Percentiles rank a stretch among this genome's conserved stretches.
These are phyloP conservation scores for Ceriops decandra DNA, from an alignment of 345 rosid genomes.

Conservation along the genomic window DNA sequence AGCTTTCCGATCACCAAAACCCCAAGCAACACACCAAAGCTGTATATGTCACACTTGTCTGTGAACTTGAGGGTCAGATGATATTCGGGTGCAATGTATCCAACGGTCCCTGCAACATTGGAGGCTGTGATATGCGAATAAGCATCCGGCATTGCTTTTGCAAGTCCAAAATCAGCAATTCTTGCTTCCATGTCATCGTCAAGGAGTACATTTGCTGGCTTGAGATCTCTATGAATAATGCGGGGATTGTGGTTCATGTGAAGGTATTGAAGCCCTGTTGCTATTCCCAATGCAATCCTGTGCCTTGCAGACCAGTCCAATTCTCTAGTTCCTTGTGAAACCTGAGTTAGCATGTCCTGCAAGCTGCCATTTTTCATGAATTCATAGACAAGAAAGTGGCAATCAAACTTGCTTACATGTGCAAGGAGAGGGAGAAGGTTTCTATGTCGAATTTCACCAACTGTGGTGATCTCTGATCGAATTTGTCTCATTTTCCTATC, in stretches of 20 bases:
- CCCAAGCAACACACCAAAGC: constrained; percentile 79
- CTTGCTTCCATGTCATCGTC: constrained; percentile 92
- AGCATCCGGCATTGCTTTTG: constrained; percentile 74
- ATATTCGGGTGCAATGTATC: constrained; percentile 88
- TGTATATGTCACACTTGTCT: constrained; percentile 77
- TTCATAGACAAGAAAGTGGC: constrained; percentile 78
- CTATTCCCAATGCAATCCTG: constrained; percentile 70
- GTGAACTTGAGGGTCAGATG: constrained; percentile 84
- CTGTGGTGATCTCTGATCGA: constrained; percentile 69
- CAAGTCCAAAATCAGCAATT: constrained; percentile 86
- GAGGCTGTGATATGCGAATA: constrained; percentile 59
- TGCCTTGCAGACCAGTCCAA: constrained; percentile 71
- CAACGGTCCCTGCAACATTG: constrained; percentile 76
- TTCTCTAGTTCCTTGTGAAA: constrained; percentile 42
- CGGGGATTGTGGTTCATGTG: constrained; percentile 59
- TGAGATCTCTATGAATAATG: constrained; percentile 84
- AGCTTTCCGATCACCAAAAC: constrained; percentile 74
- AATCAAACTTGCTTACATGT: constrained; percentile 64
- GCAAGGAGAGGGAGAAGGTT: constrained; percentile 81
- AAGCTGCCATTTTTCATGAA: constrained; percentile 94
- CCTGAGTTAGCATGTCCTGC: constrained; percentile 50
- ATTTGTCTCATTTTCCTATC: constrained; percentile 82
- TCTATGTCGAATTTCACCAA: constrained; percentile 76
- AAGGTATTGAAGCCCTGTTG: constrained; percentile 85
- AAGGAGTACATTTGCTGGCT: constrained; percentile 83